Conservation (phyloP, 2,329 filamentous ascomycete genomes). For the Botrytis porri region DNA sequence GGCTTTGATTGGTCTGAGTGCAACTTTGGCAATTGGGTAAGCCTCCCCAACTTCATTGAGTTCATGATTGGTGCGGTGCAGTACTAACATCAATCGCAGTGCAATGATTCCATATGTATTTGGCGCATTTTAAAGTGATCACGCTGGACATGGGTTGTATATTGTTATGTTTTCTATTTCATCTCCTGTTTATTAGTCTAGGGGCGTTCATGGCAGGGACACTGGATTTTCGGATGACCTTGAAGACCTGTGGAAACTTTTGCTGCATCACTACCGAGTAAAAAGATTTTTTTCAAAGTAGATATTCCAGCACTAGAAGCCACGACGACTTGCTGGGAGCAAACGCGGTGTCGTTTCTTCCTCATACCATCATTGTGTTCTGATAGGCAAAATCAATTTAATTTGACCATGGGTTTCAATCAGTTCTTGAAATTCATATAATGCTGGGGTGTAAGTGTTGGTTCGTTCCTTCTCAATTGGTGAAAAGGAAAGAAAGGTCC, state of each 20-base stretch:
- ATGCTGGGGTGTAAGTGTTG: not conserved
- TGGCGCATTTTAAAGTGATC: slow-evolving; percentile 30
- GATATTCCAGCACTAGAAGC: slow-evolving; percentile 21
- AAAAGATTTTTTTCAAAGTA: slow-evolving; percentile 24
- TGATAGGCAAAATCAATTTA: slow-evolving; percentile 20
- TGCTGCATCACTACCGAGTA: slow-evolving; percentile 30
- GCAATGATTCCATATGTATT: slow-evolving; percentile 39
- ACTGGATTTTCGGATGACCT: slow-evolving; percentile 16
- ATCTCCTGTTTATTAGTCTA: slow-evolving; percentile 20
- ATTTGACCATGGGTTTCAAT: slow-evolving; percentile 16
- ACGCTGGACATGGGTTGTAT: slow-evolving; percentile 16
- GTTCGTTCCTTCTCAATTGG: not conserved
- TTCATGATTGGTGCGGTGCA: not conserved
- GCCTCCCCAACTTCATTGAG: slow-evolving; percentile 42
- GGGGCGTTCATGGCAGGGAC: slow-evolving; percentile 24
- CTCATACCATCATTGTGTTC: slow-evolving; percentile 14
- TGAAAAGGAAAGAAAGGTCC: not conserved
- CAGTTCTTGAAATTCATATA: not conserved
- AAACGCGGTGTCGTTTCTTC: not conserved
- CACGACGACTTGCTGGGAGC: not conserved
- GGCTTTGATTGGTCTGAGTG: slow-evolving; percentile 80
- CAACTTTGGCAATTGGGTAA: slow-evolving; percentile 87
- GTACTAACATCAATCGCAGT: slow-evolving; percentile 29
- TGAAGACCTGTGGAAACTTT: slow-evolving; percentile 16
- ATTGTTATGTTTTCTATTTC: slow-evolving; percentile 18